Conservation (phyloP, 208 protist species). For the Trypanosomatidae sp. region DNA sequence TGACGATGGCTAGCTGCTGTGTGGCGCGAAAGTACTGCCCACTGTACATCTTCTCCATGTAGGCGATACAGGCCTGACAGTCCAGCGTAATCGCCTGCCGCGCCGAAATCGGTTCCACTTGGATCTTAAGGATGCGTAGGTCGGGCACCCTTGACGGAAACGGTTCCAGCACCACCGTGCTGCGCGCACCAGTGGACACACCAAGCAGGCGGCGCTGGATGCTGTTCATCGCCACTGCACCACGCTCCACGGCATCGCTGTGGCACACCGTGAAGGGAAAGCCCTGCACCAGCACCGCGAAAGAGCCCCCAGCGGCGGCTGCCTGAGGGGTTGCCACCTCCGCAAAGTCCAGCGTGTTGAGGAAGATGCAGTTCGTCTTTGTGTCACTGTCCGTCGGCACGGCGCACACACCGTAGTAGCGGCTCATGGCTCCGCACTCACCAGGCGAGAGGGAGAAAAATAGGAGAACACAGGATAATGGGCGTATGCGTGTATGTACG, state of each 20-base stretch:
- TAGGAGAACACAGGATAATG: neutral
- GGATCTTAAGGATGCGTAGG: constrained; percentile 38
- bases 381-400: constrained; percentile 61
- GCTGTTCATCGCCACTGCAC: constrained; percentile 68
- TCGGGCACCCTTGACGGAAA: constrained; percentile 25
- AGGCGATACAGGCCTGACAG: constrained; percentile 52
- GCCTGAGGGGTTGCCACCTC: constrained; percentile 24
- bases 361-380: constrained; percentile 66
- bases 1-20: constrained; percentile 68
- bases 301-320: neutral
- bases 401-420: constrained; percentile 47
- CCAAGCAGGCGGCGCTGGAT: constrained; percentile 74
- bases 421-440: constrained; percentile 13
- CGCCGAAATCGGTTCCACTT: constrained; percentile 56
- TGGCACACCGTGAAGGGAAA: constrained; percentile 53
- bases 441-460: neutral
- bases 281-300: constrained; percentile 53
- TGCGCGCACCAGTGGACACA: constrained; percentile 54
- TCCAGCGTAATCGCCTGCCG: constrained; percentile 67
- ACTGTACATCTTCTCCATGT: constrained; percentile 46
- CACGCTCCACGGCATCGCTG: constrained; percentile 35
- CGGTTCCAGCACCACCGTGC: constrained; percentile 39
- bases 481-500: neutral
- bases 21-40: constrained; percentile 59
- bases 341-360: constrained; percentile 35